phyloP scores from a whole-genome alignment of 129 eudicot genomes.

The Flaveria robusta region DNA sequence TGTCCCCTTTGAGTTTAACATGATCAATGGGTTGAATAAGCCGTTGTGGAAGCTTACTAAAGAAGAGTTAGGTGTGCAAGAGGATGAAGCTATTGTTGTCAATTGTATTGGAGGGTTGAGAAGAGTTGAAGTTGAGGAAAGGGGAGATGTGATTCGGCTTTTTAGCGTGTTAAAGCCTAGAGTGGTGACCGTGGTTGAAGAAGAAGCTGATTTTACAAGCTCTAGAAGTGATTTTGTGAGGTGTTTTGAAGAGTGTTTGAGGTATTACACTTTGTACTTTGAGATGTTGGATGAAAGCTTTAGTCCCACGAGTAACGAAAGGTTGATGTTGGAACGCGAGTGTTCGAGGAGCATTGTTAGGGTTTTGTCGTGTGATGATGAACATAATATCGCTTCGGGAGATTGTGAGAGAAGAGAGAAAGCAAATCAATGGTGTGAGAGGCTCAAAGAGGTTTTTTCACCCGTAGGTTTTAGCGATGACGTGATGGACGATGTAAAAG shows the following conservation, averaged over 20 bases:
- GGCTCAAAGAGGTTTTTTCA: constrained; percentile 45
- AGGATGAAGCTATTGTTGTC: constrained; percentile 62
- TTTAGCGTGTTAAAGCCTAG: constrained; percentile 50
- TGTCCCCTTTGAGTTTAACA: constrained; percentile 72
- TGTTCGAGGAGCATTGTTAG: constrained; percentile 61
- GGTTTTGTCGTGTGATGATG: constrained; percentile 65
- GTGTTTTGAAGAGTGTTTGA: constrained; percentile 75
- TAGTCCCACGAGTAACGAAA: constrained; percentile 62
- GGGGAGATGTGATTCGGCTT: constrained; percentile 46
- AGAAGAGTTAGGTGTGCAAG: constrained; percentile 51
- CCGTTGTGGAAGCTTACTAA: constrained; percentile 50
- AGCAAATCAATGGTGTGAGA: constrained; percentile 69
- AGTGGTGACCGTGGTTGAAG: constrained; percentile 75
- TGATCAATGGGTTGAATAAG: constrained; percentile 41
- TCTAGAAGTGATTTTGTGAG: constrained; percentile 52
- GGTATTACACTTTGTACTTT: constrained; percentile 66
- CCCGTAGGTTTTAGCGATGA: constrained; percentile 59
- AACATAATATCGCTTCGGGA: constrained; percentile 33
- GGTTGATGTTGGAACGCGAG: constrained; percentile 71
- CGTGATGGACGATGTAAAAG: constrained; percentile 66
- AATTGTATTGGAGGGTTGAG: constrained; percentile 67
- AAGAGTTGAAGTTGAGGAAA: constrained; percentile 48
- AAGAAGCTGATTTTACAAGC: constrained; percentile 72
- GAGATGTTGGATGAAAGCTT: constrained; percentile 87
- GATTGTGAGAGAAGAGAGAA: constrained; percentile 63